Conservation (phyloP, 2,329 filamentous ascomycete genomes). For the Pseudogymnoascus verrucosus region DNA sequence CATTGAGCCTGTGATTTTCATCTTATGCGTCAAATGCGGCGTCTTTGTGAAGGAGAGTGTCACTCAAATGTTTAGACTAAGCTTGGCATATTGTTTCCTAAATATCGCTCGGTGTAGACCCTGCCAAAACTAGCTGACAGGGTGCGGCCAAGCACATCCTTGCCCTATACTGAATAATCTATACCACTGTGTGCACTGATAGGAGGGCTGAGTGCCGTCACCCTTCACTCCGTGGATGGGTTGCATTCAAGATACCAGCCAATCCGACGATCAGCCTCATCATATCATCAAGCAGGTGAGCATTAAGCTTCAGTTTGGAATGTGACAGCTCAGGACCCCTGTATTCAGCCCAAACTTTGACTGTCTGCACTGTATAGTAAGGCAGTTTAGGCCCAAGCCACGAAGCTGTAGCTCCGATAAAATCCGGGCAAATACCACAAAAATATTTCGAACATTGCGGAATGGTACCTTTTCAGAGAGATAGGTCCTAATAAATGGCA, state of each 20-base stretch:
- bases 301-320: neutral
- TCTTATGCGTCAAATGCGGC: too few relatives aligned
- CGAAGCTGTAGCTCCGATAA: neutral
- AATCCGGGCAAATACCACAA: neutral
- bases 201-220: neutral
- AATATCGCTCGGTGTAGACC: neutral
- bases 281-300: neutral
- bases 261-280: neutral
- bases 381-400: neutral
- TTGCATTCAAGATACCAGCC: neutral
- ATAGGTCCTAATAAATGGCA: neutral
- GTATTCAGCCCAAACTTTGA: neutral
- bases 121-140: neutral
- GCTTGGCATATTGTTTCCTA: neutral
- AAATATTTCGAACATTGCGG: neutral
- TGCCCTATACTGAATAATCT: neutral
- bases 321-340: neutral
- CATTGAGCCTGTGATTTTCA: slow-evolving; percentile 23
- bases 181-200: neutral
- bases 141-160: neutral
- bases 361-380: neutral
- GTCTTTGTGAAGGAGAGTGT: neutral
- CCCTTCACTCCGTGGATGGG: neutral
- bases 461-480: neutral
- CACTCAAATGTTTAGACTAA: neutral